These are phyloP conservation scores for Linnemannia elongata DNA, from an alignment of 192 early-diverging fungal species.

Conservation along the genomic window DNA sequence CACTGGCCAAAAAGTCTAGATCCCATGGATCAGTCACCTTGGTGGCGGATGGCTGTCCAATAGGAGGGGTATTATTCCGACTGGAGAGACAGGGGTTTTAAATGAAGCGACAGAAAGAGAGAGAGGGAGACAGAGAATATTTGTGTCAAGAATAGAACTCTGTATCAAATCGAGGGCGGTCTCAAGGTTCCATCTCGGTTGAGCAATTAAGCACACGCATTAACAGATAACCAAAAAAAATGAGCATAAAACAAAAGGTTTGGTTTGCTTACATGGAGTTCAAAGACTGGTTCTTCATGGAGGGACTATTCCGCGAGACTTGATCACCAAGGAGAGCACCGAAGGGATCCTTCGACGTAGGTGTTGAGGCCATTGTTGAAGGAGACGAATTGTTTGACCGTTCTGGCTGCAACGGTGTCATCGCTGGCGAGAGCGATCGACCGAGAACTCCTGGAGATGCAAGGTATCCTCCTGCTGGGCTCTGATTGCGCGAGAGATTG, in stretches of 20 bases:
- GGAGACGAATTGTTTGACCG: constrained; percentile 39
- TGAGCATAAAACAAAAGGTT: neutral
- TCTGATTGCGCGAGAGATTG: constrained; percentile 26
- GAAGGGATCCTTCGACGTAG: constrained; percentile 34
- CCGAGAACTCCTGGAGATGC: constrained; percentile 31
- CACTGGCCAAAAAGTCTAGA: constrained; percentile 51
- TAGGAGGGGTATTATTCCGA: constrained; percentile 47
- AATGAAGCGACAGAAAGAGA: neutral
- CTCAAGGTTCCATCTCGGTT: neutral
- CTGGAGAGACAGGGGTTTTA: constrained; percentile 1
- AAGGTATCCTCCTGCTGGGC: constrained; percentile 25
- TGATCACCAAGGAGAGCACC: constrained; percentile 37
- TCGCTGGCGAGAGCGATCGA: constrained; percentile 41
- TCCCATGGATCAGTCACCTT: constrained; percentile 46
- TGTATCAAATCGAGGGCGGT: neutral
- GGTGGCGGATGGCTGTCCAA: constrained; percentile 20
- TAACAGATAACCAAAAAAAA: neutral
- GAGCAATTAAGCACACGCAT: neutral
- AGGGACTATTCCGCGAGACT: constrained; percentile 32
- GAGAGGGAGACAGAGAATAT: neutral
- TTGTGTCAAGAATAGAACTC: neutral
- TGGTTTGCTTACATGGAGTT: constrained; percentile 36
- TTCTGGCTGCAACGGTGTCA: constrained; percentile 40
- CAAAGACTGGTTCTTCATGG: constrained; percentile 46
- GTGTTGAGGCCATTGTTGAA: neutral